Evolutionary conservation across 495 filamentous ascomycete species (phyloP), one percentile per base, ranked within the genome.

Genomic region (Penicillium diatomitis): DNA sequence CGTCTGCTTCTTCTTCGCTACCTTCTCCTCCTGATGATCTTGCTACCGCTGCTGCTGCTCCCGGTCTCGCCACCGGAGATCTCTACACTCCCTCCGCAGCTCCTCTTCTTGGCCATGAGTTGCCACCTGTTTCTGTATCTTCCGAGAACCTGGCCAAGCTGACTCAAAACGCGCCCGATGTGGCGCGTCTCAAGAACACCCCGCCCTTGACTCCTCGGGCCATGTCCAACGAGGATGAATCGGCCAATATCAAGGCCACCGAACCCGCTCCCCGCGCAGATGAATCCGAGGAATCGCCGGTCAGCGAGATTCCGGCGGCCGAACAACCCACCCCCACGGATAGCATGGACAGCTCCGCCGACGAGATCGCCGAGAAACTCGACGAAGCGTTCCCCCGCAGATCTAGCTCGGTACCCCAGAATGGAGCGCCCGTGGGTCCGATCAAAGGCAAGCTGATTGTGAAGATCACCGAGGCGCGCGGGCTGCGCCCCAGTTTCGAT

Each of bases 361-460:
- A 69, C 48, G 69, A 72, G 46, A 66, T 72, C 29, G 54, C 65
- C 5, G 68, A 62, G 46, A 72, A 67, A 51, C 65, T 69, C 52
- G 76, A 71, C 58, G 66, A 75, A 61, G 67, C 65, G 35, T 65
- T 68, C 47, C 62, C 65, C n/a, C 53, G 65, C 34, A 48, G 54
- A 55, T 54, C 54, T 52, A 67, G 55, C 49, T 41, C 57, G 8
- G 71, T 67, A 38, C 65, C 51, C 39, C 67, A 61, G 62, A 60
- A 68, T 36, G 79, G 71, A 8, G 75, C 81, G 1, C 76, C 83
- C 4, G 83, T 88, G 5, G 85, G 84, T n/a, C 73, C 82, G 8
- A 76, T 88, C 28, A 92, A 86, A 62, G 92, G 92, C 29, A 95
- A 95, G 64, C 75, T 98, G 12, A 85, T 85, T 32, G 86, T 98